Conservation (phyloP, 75 land plant genomes). For the Selaginella moellendorffii region DNA sequence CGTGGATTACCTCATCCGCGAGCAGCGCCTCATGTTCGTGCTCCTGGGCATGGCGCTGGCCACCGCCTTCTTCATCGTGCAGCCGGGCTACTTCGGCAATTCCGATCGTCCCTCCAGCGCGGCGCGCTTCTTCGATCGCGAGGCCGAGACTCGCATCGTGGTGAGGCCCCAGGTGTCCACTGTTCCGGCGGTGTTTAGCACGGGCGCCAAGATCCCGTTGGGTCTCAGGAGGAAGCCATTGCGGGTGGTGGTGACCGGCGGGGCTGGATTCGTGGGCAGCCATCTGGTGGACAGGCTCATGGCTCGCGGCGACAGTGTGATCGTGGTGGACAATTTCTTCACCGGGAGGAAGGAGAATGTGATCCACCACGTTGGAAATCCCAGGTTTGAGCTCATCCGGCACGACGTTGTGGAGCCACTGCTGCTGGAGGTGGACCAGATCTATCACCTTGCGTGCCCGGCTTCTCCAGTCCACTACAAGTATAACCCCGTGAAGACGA, state of each 20-base stretch:
- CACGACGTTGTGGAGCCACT: conserved; percentile 95
- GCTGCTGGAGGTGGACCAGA: conserved; percentile 87
- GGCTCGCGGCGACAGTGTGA: conserved; percentile 76
- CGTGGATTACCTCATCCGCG: conserved; percentile 49
- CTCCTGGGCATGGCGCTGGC: conserved; percentile 62
- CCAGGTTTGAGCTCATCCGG: conserved; percentile 77
- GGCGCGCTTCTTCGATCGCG: not conserved
- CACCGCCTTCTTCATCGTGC: conserved; percentile 44
- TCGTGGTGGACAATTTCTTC: conserved; percentile 94
- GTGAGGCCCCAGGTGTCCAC: not conserved
- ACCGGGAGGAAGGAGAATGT: conserved; percentile 96
- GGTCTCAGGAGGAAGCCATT: conserved; percentile 69
- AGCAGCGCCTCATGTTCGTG: conserved; percentile 70
- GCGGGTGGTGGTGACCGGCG: conserved; percentile 81
- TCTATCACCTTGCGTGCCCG: conserved; percentile 96
- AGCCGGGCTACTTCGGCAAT: conserved; percentile 8
- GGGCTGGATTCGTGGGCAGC: conserved; percentile 91
- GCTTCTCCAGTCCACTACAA: conserved; percentile 99
- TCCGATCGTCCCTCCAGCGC: not conserved
- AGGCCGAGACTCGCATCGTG: not conserved
- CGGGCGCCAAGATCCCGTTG: conserved; percentile 63
- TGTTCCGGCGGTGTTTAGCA: conserved; percentile 10
- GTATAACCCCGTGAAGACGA: conserved; percentile 93
- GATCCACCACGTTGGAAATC: conserved; percentile 83
- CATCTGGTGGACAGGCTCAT: conserved; percentile 89